Conservation (phyloP, 2,329 filamentous ascomycete species). For the Ascochyta rabiei region DNA sequence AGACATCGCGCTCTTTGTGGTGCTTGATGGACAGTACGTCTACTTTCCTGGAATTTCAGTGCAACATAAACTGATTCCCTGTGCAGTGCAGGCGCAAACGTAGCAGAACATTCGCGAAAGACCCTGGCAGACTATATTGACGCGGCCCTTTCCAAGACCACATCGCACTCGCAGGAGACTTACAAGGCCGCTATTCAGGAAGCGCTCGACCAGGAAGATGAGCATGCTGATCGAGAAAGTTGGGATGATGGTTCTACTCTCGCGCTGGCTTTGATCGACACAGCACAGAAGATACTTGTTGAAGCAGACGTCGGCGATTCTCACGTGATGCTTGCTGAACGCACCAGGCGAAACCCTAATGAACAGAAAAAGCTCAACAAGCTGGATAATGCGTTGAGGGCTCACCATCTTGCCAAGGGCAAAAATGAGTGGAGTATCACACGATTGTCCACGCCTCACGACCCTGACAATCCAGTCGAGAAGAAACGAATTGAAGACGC, state of each 20-base stretch:
- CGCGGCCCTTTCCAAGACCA: slow-evolving; percentile 20
- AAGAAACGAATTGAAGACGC: slow-evolving; percentile 31
- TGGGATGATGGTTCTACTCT: slow-evolving; percentile 33
- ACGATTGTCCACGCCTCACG: slow-evolving; percentile 27
- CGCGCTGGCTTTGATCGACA: slow-evolving; percentile 30
- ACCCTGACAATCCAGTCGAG: slow-evolving; percentile 26
- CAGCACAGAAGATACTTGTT: slow-evolving; percentile 27
- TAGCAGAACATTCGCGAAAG: slow-evolving; percentile 21
- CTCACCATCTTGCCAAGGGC: slow-evolving; percentile 12
- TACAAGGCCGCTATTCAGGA: slow-evolving; percentile 32
- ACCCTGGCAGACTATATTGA: slow-evolving; percentile 29
- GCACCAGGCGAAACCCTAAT: slow-evolving; percentile 10
- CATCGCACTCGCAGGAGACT: slow-evolving; percentile 21
- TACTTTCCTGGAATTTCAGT: neutral
- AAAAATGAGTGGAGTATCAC: slow-evolving; percentile 26
- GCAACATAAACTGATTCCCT: slow-evolving; percentile 1
- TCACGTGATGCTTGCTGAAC: slow-evolving; percentile 26
- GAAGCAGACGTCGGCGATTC: slow-evolving; percentile 34
- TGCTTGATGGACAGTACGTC: slow-evolving; percentile 35
- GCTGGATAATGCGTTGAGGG: slow-evolving; percentile 10
- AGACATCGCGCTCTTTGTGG: slow-evolving; percentile 30
- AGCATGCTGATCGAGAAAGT: slow-evolving; percentile 22
- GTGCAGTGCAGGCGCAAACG: slow-evolving; percentile 27
- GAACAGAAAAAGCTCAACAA: slow-evolving; percentile 9
- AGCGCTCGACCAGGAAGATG: slow-evolving; percentile 28